Conservation (phyloP, 257 asterid species). For the Solanum phureja region DNA sequence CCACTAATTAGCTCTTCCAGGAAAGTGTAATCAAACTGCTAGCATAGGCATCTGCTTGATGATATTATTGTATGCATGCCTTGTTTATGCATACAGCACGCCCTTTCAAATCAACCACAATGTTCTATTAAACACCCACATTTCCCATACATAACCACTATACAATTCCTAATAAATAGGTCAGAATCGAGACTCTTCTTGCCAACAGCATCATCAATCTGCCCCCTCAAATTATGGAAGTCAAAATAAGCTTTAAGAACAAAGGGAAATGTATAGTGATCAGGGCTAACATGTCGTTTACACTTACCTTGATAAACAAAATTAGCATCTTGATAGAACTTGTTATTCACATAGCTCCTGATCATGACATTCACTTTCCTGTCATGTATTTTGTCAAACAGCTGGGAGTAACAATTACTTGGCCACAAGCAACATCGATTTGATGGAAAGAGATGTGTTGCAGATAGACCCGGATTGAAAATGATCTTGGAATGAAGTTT, state of each 20-base stretch:
- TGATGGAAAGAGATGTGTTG: conserved; percentile 47
- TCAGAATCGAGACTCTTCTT: conserved; percentile 53
- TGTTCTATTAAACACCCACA: conserved; percentile 37
- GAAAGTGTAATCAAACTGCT: no score
- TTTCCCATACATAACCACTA: conserved; percentile 78
- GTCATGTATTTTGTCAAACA: conserved; percentile 53
- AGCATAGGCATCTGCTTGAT: no score
- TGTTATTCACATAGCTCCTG: conserved; percentile 70
- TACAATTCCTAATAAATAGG: conserved; percentile 59
- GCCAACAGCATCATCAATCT: conserved; percentile 46
- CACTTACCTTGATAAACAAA: conserved; percentile 40
- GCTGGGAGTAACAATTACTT: conserved; percentile 34
- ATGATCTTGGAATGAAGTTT: conserved; percentile 45
- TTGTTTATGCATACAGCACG: not conserved
- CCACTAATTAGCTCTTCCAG: no score
- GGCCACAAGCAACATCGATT: conserved; percentile 49
- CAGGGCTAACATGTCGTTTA: conserved; percentile 33
- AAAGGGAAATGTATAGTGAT: conserved; percentile 71
- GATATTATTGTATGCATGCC: not conserved
- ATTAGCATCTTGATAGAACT: conserved; percentile 41
- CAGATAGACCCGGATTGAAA: conserved; percentile 26
- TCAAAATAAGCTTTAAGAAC: conserved; percentile 68
- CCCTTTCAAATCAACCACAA: not conserved
- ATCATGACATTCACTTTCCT: conserved; percentile 65
- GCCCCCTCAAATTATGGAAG: conserved; percentile 29